phyloP scores from a whole-genome alignment of 177 flowering plant genomes.

The Vitis hybrid region DNA sequence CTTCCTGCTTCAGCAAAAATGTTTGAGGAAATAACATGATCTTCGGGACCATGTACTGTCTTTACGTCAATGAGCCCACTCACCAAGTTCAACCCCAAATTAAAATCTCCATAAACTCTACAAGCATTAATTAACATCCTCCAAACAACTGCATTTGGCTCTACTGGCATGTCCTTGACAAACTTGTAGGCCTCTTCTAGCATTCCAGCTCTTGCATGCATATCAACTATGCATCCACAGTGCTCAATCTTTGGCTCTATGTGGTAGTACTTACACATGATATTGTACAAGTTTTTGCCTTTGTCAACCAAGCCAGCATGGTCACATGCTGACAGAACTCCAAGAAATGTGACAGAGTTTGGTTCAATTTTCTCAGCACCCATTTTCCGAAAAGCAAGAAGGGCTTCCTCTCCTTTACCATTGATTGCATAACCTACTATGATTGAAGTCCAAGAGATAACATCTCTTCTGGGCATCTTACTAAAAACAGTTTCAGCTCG shows the following conservation, averaged over 20 bases:
- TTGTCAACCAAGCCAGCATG: slow-evolving; percentile 41
- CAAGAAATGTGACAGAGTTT: slow-evolving; percentile 28
- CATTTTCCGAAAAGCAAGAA: slow-evolving; percentile 22
- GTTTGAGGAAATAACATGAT: slow-evolving; percentile 28
- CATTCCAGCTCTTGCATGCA: slow-evolving; percentile 31
- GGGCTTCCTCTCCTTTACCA: slow-evolving; percentile 28
- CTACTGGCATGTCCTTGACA: slow-evolving; percentile 27
- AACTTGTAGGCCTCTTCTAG: slow-evolving; percentile 27
- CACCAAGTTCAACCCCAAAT: slow-evolving; percentile 22
- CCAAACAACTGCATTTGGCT: slow-evolving; percentile 35
- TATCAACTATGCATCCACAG: slow-evolving; percentile 39
- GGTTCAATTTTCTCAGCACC: slow-evolving; percentile 14
- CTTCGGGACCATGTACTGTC: slow-evolving; percentile 11
- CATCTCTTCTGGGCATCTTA: slow-evolving; percentile 24
- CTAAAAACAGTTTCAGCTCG: slow-evolving; percentile 27
- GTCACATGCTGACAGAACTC: slow-evolving; percentile 30
- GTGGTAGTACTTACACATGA: slow-evolving; percentile 18
- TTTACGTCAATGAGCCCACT: slow-evolving; percentile 1
- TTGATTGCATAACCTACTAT: slow-evolving; percentile 32
- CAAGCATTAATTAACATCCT: slow-evolving; percentile 32
- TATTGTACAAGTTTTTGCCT: slow-evolving; percentile 20
- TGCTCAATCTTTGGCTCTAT: slow-evolving; percentile 35
- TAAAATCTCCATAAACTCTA: slow-evolving; percentile 25
- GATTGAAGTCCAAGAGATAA: slow-evolving; percentile 37
- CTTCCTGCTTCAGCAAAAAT: slow-evolving; percentile 30